phyloP scores from a whole-genome alignment of 129 eudicot species.

The Flaveria trinervia region DNA sequence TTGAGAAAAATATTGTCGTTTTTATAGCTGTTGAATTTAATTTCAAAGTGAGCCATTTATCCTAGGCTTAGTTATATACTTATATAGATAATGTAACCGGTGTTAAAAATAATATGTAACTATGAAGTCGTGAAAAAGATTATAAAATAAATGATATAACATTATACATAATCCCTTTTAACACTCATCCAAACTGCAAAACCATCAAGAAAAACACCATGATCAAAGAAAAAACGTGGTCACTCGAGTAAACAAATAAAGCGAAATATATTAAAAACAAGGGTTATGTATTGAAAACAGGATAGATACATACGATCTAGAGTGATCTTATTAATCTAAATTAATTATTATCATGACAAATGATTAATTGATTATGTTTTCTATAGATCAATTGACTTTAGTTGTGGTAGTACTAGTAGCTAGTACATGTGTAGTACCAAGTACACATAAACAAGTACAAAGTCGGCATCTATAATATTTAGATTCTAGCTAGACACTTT shows the following conservation, averaged over 20 bases:
- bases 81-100: too few relatives aligned
- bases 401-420: slow-evolving; percentile 10
- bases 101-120: too few relatives aligned
- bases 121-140: too few relatives aligned
- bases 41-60: too few relatives aligned
- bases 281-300: neutral
- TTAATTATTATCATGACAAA: neutral
- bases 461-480: neutral
- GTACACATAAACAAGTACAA: slow-evolving; percentile 4
- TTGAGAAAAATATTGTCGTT: too few relatives aligned
- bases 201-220: too few relatives aligned
- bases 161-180: too few relatives aligned
- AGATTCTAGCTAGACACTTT: neutral
- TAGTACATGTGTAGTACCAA: slow-evolving; percentile 20
- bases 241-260: neutral
- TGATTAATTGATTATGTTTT: neutral
- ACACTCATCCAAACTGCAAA: too few relatives aligned
- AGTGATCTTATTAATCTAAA: neutral
- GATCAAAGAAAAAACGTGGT: too few relatives aligned
- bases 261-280: neutral
- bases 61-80: too few relatives aligned
- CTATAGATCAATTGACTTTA: neutral
- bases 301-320: neutral
- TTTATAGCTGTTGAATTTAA: too few relatives aligned
- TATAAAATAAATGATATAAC: too few relatives aligned